These are phyloP conservation scores for Flaveria brownii DNA, from an alignment of 129 eudicot species.

Conservation along the genomic window DNA sequence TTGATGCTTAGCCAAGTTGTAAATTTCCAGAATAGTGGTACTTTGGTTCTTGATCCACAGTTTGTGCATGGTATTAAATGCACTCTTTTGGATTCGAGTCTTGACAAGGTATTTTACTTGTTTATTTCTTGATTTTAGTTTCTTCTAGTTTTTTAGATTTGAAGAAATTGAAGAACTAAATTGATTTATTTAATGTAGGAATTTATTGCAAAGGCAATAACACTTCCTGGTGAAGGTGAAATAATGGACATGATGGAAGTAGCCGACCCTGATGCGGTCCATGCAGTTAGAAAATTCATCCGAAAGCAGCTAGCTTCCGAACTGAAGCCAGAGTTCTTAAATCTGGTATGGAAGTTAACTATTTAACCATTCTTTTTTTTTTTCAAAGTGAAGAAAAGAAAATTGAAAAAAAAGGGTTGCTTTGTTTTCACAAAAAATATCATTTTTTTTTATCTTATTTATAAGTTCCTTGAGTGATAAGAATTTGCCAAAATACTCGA, in stretches of 20 bases:
- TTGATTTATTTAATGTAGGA: constrained; percentile 48
- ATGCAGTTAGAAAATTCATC: constrained; percentile 81
- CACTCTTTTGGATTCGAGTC: constrained; percentile 62
- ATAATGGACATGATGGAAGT: constrained; percentile 95
- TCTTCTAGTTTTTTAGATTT: background rate
- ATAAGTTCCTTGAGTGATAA: too few species aligned
- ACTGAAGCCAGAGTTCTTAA: constrained; percentile 60
- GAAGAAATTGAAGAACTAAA: background rate
- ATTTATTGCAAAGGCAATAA: constrained; percentile 90
- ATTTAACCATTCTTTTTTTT: background rate
- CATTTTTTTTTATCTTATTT: too few species aligned
- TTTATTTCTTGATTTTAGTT: background rate
- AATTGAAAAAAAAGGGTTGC: too few species aligned
- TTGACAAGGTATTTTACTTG: constrained; percentile 66
- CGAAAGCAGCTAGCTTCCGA: constrained; percentile 82
- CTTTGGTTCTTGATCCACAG: constrained; percentile 63
- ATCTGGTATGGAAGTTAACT: constrained; percentile 44
- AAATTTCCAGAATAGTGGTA: constrained; percentile 69
- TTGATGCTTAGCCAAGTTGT: constrained; percentile 77
- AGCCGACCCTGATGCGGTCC: constrained; percentile 99
- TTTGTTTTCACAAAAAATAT: too few species aligned
- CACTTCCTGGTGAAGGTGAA: constrained; percentile 92
- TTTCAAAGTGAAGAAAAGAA: background rate
- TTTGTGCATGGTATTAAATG: constrained; percentile 82
- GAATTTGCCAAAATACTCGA: too few species aligned